These are phyloP conservation scores for Gonapodya prolifera DNA, from an alignment of 192 early-diverging fungal species.

Conservation along the genomic window DNA sequence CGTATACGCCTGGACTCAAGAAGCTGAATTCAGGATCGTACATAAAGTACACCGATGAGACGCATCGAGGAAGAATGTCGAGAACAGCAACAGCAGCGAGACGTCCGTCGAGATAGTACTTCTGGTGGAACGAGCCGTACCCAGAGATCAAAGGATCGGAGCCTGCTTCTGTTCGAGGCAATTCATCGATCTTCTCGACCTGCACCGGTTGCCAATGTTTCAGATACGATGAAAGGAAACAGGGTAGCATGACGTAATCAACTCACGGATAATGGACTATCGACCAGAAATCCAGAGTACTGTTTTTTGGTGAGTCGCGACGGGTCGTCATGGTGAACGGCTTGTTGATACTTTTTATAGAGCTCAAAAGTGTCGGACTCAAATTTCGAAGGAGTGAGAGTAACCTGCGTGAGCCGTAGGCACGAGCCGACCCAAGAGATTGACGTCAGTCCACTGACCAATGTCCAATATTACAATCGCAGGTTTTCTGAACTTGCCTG, in stretches of 20 bases:
- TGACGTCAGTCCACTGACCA: no score
- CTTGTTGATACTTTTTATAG: conserved; percentile 68
- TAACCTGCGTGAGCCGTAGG: conserved; percentile 33
- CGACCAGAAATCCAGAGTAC: conserved; percentile 61
- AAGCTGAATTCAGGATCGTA: conserved; percentile 78
- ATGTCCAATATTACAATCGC: no score
- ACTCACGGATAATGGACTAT: conserved; percentile 55
- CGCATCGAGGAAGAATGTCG: conserved; percentile 75
- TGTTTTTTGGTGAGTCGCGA: conserved; percentile 27
- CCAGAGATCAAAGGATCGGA: conserved; percentile 19
- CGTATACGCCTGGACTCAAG: conserved; percentile 74
- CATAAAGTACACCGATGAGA: conserved; percentile 89
- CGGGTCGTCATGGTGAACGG: conserved; percentile 63
- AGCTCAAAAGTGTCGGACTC: conserved; percentile 61
- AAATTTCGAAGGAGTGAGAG: conserved; percentile 50
- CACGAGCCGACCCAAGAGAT: no score
- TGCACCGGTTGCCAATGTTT: not conserved
- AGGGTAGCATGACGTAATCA: no score
- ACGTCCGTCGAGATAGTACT: conserved; percentile 69
- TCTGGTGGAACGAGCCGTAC: conserved; percentile 80
- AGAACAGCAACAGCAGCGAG: conserved; percentile 85
- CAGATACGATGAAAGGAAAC: not conserved
- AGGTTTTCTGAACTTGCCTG: no score
- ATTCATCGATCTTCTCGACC: conserved; percentile 11
- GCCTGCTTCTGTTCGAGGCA: not conserved